Conservation (phyloP, 768 basidiomycete species). For the Panaeolus papilionaceus region DNA sequence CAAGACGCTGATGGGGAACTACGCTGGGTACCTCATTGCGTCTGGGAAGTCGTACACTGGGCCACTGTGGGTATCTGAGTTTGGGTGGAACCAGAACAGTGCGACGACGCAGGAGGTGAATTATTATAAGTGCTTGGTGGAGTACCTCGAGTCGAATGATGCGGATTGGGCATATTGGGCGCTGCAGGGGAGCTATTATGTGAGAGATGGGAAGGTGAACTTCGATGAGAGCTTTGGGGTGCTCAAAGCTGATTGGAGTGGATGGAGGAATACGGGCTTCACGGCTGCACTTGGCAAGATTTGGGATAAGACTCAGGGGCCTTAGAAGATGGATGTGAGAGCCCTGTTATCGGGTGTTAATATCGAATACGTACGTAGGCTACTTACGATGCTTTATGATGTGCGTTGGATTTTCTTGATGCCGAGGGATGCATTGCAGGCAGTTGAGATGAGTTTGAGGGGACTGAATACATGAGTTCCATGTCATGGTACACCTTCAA, state of each 20-base stretch:
- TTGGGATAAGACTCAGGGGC: constrained; percentile 10
- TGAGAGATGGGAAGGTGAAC: constrained; percentile 23
- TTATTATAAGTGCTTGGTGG: constrained; percentile 23
- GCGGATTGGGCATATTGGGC: constrained; percentile 30
- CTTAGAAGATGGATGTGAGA: neutral
- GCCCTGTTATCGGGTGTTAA: too few relatives aligned
- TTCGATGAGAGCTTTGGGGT: constrained; percentile 27
- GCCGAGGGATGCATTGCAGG: too few relatives aligned
- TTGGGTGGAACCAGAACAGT: constrained; percentile 22
- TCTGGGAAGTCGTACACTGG: constrained; percentile 25
- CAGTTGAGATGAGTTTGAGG: too few relatives aligned
- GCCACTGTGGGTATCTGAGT: constrained; percentile 26
- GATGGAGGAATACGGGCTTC: constrained; percentile 24
- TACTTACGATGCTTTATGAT: too few relatives aligned
- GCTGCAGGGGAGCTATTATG: constrained; percentile 27
- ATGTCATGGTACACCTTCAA: too few relatives aligned
- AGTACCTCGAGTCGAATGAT: constrained; percentile 28
- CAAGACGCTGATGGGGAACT: constrained; percentile 25
- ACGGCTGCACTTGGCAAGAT: constrained; percentile 15
- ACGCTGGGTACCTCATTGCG: constrained; percentile 23
- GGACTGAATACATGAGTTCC: too few relatives aligned
- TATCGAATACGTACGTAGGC: too few relatives aligned
- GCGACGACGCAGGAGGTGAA: constrained; percentile 18
- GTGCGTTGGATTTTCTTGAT: too few relatives aligned
- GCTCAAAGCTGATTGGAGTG: constrained; percentile 27